Conservation (phyloP, 495 filamentous ascomycete species). For the Bacidia rubella region DNA sequence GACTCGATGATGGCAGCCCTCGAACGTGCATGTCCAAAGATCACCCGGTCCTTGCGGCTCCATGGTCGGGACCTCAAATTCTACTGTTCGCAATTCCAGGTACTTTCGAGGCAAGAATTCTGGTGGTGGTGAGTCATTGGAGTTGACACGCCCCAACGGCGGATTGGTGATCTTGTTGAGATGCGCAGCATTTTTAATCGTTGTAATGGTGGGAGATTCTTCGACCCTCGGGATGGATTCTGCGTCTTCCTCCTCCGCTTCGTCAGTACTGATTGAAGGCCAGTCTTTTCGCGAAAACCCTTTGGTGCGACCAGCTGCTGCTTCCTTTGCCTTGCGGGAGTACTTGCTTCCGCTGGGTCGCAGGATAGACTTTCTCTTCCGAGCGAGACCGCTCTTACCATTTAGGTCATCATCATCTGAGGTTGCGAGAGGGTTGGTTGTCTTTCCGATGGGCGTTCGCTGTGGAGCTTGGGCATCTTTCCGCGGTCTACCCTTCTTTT, state of each 20-base stretch:
- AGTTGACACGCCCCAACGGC: slow-evolving; percentile 27
- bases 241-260: slow-evolving; percentile 25
- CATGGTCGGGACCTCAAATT: slow-evolving; percentile 25
- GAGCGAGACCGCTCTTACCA: slow-evolving; percentile 15
- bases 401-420: slow-evolving; percentile 29
- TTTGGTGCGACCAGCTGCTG: slow-evolving; percentile 22
- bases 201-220: slow-evolving; percentile 13
- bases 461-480: not conserved
- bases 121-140: slow-evolving; percentile 23
- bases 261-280: slow-evolving; percentile 5
- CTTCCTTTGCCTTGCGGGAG: slow-evolving; percentile 40
- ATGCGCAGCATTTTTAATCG: slow-evolving; percentile 23
- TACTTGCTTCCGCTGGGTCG: slow-evolving; percentile 35
- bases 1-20: slow-evolving; percentile 51
- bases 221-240: slow-evolving; percentile 5
- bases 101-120: slow-evolving; percentile 13
- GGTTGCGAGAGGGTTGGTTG: slow-evolving; percentile 16
- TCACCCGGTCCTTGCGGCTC: slow-evolving; percentile 41
- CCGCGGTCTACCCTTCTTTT: slow-evolving; percentile 15
- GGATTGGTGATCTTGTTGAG: slow-evolving; percentile 35
- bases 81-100: slow-evolving; percentile 12
- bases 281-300: slow-evolving; percentile 19
- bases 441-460: slow-evolving; percentile 19
- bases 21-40: slow-evolving; percentile 56
- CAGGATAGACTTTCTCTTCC: slow-evolving; percentile 35